Evolutionary conservation across 805 yeast genomes (phyloP).

Genomic region (Yarrowia sp.): DNA sequence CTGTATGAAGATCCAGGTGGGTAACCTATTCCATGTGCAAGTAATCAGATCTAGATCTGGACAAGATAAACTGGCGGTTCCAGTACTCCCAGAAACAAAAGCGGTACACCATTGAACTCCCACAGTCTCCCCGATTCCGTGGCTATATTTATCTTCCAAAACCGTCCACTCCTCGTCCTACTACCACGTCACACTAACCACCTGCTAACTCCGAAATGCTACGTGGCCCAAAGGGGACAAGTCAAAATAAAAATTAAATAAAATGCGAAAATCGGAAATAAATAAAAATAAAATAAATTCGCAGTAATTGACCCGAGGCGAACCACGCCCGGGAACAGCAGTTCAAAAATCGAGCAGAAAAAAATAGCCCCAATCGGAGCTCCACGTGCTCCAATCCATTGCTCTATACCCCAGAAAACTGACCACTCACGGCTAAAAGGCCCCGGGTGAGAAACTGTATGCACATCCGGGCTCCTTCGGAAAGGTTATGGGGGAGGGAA

Average conservation of each 20-base stretch:
- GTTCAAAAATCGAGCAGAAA: background rate
- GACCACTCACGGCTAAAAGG: slow-evolving; percentile 17
- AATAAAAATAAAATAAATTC: background rate
- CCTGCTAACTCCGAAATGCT: background rate
- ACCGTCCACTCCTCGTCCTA: too few species aligned
- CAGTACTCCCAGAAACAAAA: too few species aligned
- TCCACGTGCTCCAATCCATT: background rate
- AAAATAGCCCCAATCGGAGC: too few species aligned
- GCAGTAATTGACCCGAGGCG: background rate
- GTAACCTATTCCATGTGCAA: too few species aligned
- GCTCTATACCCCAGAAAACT: slow-evolving; percentile 5
- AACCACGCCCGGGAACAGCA: too few species aligned
- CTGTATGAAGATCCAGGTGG: too few species aligned
- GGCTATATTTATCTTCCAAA: too few species aligned
- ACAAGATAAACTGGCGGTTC: too few species aligned
- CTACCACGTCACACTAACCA: too few species aligned
- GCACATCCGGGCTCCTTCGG: slow-evolving; percentile 10
- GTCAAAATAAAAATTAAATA: background rate
- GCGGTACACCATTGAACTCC: too few species aligned
- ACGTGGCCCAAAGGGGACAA: background rate
- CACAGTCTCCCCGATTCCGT: too few species aligned
- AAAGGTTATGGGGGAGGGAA: background rate
- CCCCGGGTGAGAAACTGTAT: slow-evolving; percentile 6
- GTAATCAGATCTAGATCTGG: too few species aligned
- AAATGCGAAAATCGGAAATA: background rate